Evolutionary conservation across 1,284 basidiomycete species (phyloP), one percentile per base, ranked within the genome.

Genomic region (Cutaneotrichosporon sp.): DNA sequence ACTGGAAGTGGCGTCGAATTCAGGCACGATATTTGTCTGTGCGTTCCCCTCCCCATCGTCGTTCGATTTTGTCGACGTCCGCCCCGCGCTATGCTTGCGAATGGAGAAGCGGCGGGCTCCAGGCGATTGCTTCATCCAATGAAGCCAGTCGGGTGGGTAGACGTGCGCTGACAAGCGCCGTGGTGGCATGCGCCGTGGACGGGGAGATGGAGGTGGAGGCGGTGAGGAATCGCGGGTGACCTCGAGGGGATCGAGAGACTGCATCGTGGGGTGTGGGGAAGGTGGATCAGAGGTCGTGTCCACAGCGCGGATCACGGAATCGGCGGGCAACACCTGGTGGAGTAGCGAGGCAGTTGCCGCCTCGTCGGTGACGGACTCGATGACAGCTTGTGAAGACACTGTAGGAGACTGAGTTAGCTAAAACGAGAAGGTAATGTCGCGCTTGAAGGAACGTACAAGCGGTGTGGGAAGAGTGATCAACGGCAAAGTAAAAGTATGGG

Each of bases 11-110:
- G 53, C 53, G 32, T 55, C 34, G n/a, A 14, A 13, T 36, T 34
- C 53, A 55, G 53, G 53, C 53, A 55, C 53, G 53, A 32, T 5
- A 30, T 30, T 26, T 18, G 49, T 50, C 49, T 50, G 49, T 50
- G 49, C 49, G 13, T 22, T 18, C 9, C n/a, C 47, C 10, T 50
- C 49, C 21, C 14, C 22, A 16, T 50, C 22, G 22, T 50, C 49
- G 49, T 50, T 50, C 26, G 49, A 50, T 50, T 50, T 50, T 50
- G 22, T 30, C 49, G 49, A 50, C 7, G 22, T 2, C 7, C 22
- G 10, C 46, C 46, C n/a, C 46, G 21, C 2, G 30, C 49, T 50
- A 4, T 16, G 16, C 42, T 50, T 50, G 49, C 22, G 49, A 30
- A 50, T 22, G 10, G 49, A 50, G 16, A 50, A 50, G 49, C 49